Percentiles rank a stretch among this genome's conserved stretches.
phyloP scores from a whole-genome alignment of 176 grass and related monocot genomes.

The Eremochloa ophiuroides region DNA sequence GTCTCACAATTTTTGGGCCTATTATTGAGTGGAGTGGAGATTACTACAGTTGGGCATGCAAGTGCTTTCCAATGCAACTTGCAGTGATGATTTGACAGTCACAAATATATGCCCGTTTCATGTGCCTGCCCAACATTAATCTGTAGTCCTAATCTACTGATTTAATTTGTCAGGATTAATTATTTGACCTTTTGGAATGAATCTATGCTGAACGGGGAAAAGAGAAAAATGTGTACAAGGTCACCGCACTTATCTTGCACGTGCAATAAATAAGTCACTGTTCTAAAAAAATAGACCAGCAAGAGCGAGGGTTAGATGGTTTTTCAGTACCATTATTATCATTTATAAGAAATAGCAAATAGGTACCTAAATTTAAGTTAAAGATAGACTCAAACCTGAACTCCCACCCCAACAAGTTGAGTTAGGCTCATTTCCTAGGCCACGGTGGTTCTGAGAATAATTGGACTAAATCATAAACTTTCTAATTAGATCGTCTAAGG shows the following conservation, averaged over 20 bases:
- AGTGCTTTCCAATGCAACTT: constrained; percentile 3
- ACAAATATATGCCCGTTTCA: neutral
- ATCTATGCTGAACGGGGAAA: neutral
- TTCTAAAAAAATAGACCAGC: neutral
- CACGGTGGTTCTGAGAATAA: too few relatives aligned
- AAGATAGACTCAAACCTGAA: too few relatives aligned
- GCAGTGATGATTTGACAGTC: neutral
- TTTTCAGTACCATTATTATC: too few relatives aligned
- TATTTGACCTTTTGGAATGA: neutral
- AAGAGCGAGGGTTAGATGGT: too few relatives aligned
- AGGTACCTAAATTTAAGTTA: too few relatives aligned
- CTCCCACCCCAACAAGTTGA: too few relatives aligned
- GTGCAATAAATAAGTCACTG: neutral
- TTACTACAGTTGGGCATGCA: neutral
- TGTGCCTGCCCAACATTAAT: neutral
- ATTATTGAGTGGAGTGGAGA: neutral
- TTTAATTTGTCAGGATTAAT: neutral
- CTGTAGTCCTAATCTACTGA: neutral
- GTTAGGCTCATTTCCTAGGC: too few relatives aligned
- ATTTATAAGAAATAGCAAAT: too few relatives aligned
- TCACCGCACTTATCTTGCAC: neutral
- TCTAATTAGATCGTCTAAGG: too few relatives aligned
- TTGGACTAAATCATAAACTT: too few relatives aligned
- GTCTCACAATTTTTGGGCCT: neutral
- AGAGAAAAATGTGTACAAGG: neutral